phyloP scores from a whole-genome alignment of 306 rosid species.

The Begonia peltatifolia region DNA sequence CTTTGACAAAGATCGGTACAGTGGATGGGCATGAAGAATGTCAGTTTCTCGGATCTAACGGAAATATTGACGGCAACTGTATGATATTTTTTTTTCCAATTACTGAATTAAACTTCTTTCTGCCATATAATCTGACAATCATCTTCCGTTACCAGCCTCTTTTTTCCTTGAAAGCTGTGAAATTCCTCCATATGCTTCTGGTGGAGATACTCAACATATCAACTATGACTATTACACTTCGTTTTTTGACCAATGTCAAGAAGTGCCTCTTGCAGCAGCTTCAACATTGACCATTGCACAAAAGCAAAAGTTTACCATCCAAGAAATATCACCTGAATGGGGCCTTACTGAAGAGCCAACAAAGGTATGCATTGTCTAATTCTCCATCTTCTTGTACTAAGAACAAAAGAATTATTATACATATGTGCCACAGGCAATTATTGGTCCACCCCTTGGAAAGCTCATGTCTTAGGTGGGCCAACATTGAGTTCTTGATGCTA shows the following conservation, averaged over 20 bases:
- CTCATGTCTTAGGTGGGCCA: too few species aligned
- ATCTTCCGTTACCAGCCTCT: constrained; percentile 34
- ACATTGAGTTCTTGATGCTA: too few species aligned
- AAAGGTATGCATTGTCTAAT: constrained; percentile 39
- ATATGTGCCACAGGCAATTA: constrained; percentile 5
- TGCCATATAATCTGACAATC: constrained; percentile 17
- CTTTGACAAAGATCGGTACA: constrained; percentile 23
- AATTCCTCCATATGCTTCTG: constrained; percentile 25
- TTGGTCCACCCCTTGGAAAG: too few species aligned
- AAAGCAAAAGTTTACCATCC: constrained; percentile 62
- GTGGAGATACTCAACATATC: constrained; percentile 22
- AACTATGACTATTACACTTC: constrained; percentile 21
- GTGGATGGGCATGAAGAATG: constrained; percentile 24
- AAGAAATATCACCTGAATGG: constrained; percentile 70
- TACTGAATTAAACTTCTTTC: background rate
- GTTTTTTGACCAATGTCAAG: constrained; percentile 33
- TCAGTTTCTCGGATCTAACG: constrained; percentile 29
- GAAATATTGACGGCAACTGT: constrained; percentile 27
- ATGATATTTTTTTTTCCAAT: constrained; percentile 11
- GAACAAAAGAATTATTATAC: constrained; percentile 5
- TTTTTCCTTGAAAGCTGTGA: constrained; percentile 15
- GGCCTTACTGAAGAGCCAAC: constrained; percentile 58
- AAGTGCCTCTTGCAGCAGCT: constrained; percentile 28
- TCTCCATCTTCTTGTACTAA: constrained; percentile 8
- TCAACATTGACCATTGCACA: constrained; percentile 40